Conservation (phyloP, 2,329 filamentous ascomycete species). For the Penicillium capsulatum region DNA sequence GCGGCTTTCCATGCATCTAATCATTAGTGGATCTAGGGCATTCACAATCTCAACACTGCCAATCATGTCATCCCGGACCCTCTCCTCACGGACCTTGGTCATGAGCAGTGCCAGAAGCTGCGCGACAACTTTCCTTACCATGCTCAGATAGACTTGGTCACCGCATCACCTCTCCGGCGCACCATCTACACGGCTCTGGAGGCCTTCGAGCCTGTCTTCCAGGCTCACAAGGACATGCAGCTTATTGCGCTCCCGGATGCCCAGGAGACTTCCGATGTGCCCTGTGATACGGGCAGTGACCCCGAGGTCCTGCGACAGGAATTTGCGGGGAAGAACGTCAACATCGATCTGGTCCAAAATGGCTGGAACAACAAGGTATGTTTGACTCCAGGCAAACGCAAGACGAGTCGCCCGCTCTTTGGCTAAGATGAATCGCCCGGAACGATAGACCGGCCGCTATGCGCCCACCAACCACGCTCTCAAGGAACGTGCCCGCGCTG, state of each 20-base stretch:
- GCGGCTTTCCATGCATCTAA: conserved; percentile 8
- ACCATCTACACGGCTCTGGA: conserved; percentile 74
- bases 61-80: conserved; percentile 76
- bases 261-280: conserved; percentile 71
- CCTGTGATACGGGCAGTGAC: conserved; percentile 70
- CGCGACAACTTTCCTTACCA: conserved; percentile 61
- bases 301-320: conserved; percentile 54
- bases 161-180: conserved; percentile 74
- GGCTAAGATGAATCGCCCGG: too few relatives aligned
- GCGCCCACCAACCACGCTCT: conserved; percentile 51
- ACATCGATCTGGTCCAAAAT: conserved; percentile 57
- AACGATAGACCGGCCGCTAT: conserved; percentile 44
- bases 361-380: conserved; percentile 68
- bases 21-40: conserved; percentile 53
- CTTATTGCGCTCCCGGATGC: conserved; percentile 67
- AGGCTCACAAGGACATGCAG: conserved; percentile 44
- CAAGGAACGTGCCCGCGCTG: conserved; percentile 56
- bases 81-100: conserved; percentile 68
- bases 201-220: conserved; percentile 59
- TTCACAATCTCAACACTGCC: conserved; percentile 69
- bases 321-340: conserved; percentile 59
- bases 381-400: too few relatives aligned
- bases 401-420: too few relatives aligned
- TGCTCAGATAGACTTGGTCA: conserved; percentile 61
- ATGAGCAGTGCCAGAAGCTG: conserved; percentile 67